These are phyloP conservation scores for Setaria italica DNA, from an alignment of 202 grass and related monocot genomes.

Conservation along the genomic window DNA sequence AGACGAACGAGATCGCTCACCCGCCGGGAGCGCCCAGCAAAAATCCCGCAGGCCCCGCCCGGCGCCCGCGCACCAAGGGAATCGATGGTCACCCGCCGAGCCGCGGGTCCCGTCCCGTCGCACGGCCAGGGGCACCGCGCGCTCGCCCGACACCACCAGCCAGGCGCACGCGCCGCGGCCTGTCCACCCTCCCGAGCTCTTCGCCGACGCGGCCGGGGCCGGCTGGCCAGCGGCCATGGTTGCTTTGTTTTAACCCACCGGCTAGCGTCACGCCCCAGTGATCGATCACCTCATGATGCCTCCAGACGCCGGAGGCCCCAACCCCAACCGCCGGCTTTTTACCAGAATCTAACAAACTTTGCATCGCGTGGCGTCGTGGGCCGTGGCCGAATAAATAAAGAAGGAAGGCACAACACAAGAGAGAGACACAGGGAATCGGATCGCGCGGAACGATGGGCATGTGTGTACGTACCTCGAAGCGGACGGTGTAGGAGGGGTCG, in stretches of 20 bases:
- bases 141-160: too few relatives aligned
- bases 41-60: neutral
- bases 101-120: too few relatives aligned
- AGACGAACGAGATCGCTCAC: neutral
- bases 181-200: too few relatives aligned
- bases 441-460: neutral
- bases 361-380: too few relatives aligned
- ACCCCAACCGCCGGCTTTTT: constrained; percentile 30
- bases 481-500: constrained; percentile 47
- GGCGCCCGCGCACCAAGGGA: neutral
- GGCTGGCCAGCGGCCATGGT: neutral
- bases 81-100: neutral
- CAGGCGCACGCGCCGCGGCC: too few relatives aligned
- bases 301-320: neutral
- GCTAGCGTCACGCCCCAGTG: constrained; percentile 25
- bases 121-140: too few relatives aligned
- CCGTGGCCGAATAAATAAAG: neutral
- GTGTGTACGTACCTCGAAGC: constrained; percentile 56
- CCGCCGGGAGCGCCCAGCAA: too few relatives aligned
- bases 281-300: constrained; percentile 29
- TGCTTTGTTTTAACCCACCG: neutral
- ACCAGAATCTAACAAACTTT: neutral
- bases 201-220: too few relatives aligned
- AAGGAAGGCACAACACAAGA: neutral
- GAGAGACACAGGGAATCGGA: neutral